Percentiles rank a stretch among this genome's conserved stretches.
Evolutionary conservation across 495 filamentous ascomycete genomes (phyloP).

Genomic region (Neurospora sp.): DNA sequence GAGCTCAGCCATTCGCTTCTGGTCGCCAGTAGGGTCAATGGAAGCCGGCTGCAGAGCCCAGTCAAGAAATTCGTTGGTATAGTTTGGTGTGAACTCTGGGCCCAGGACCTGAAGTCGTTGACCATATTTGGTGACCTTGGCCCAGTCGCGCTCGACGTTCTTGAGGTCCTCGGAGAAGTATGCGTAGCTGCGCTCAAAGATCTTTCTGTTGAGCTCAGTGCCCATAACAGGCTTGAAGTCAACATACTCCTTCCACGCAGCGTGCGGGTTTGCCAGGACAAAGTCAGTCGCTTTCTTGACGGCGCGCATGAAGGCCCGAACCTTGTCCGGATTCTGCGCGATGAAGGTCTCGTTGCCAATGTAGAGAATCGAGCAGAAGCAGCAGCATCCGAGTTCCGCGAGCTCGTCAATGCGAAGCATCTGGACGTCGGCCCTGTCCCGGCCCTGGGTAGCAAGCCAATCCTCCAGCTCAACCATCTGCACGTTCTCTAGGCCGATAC

Average conservation of each 20-base stretch:
- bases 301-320: constrained; percentile 52
- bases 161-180: constrained; percentile 63
- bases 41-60: constrained; percentile 54
- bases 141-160: constrained; percentile 59
- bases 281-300: constrained; percentile 60
- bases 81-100: constrained; percentile 50
- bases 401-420: constrained; percentile 68
- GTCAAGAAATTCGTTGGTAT: constrained; percentile 53
- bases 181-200: constrained; percentile 60
- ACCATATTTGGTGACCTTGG: constrained; percentile 59
- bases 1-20: constrained; percentile 55
- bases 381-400: constrained; percentile 62
- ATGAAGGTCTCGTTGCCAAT: constrained; percentile 57
- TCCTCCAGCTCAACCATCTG: constrained; percentile 67
- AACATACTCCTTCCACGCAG: constrained; percentile 53
- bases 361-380: constrained; percentile 66
- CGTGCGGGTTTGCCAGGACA: constrained; percentile 47
- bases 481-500: constrained; percentile 63
- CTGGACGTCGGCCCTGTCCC: constrained; percentile 50
- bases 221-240: constrained; percentile 61
- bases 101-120: constrained; percentile 54
- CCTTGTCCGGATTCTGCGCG: constrained; percentile 46
- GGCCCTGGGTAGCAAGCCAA: constrained; percentile 51
- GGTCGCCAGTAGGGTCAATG: constrained; percentile 50
- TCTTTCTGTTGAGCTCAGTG: constrained; percentile 55